Percentiles rank a stretch among this genome's conserved stretches.
phyloP scores from a whole-genome alignment of 306 rosid species.

The Sesbania bispinosa region DNA sequence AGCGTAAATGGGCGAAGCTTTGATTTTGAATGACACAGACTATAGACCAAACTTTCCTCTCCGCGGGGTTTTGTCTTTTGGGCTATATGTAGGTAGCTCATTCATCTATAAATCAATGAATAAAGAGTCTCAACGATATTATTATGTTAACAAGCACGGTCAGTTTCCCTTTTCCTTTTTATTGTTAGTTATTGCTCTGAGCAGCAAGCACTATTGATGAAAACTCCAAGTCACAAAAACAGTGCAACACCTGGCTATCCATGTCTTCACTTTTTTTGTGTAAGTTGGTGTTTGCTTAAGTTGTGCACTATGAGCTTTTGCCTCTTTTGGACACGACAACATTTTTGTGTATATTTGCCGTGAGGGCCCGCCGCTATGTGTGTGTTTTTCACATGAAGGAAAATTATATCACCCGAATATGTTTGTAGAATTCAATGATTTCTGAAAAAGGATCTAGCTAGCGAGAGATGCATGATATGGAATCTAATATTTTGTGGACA shows the following conservation, averaged over 20 bases:
- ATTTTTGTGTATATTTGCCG: background rate
- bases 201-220: background rate
- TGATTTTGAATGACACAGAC: too few species aligned
- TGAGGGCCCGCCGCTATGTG: background rate
- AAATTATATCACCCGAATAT: background rate
- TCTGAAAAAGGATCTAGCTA: background rate
- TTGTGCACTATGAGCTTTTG: background rate
- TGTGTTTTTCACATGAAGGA: background rate
- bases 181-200: background rate
- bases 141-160: background rate
- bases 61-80: background rate
- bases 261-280: conserved; percentile 7
- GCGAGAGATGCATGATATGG: too few species aligned
- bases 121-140: background rate
- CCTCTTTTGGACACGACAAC: conserved; percentile 15
- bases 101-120: background rate
- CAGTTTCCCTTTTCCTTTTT: background rate
- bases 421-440: background rate
- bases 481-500: background rate
- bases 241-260: background rate
- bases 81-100: background rate
- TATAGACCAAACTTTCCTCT: too few species aligned
- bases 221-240: conserved; percentile 11
- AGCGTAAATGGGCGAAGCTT: too few species aligned
- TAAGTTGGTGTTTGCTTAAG: background rate